Evolutionary conservation across 352 stramenopile species (phyloP).

Genomic region (Phytophthora pluvialis): DNA sequence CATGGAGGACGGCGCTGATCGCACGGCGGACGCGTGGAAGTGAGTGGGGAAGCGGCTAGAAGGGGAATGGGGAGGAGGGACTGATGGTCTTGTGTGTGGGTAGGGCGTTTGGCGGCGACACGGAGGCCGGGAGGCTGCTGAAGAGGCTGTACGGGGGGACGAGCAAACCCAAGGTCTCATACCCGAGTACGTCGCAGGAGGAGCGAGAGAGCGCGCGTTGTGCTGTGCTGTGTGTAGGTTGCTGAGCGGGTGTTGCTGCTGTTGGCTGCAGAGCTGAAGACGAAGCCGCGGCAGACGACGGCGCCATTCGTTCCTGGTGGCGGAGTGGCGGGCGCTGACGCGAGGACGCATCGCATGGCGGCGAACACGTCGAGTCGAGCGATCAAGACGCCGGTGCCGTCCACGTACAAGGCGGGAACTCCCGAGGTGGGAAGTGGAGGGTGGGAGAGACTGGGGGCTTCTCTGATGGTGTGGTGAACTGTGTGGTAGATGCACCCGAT

Average conservation of each 20-base stretch:
- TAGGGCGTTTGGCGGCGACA: conserved; percentile 78
- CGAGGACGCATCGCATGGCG: conserved; percentile 55
- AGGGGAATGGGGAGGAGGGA: background rate
- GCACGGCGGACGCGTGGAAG: conserved; percentile 49
- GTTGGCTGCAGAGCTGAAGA: conserved; percentile 54
- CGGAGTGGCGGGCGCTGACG: conserved; percentile 42
- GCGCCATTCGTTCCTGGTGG: conserved; percentile 75
- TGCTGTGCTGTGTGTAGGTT: background rate
- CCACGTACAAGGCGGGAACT: conserved; percentile 23
- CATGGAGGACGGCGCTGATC: conserved; percentile 11
- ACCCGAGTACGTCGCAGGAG: conserved; percentile 60
- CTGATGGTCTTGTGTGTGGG: background rate
- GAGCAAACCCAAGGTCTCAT: conserved; percentile 70
- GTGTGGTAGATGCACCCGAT: conserved; percentile 62
- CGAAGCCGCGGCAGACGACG: conserved; percentile 42
- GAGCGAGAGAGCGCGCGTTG: too few species aligned
- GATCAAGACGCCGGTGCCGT: conserved; percentile 56
- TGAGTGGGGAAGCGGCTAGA: conserved; percentile 12
- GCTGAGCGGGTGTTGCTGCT: background rate
- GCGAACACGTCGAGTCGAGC: conserved; percentile 68
- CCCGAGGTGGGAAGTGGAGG: conserved; percentile 39
- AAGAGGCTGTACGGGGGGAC: conserved; percentile 79
- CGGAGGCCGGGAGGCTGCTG: conserved; percentile 71
- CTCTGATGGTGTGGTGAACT: background rate
- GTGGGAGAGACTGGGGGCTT: background rate